Conservation (phyloP, 352 stramenopile genomes). For the Detonula confervacea region DNA sequence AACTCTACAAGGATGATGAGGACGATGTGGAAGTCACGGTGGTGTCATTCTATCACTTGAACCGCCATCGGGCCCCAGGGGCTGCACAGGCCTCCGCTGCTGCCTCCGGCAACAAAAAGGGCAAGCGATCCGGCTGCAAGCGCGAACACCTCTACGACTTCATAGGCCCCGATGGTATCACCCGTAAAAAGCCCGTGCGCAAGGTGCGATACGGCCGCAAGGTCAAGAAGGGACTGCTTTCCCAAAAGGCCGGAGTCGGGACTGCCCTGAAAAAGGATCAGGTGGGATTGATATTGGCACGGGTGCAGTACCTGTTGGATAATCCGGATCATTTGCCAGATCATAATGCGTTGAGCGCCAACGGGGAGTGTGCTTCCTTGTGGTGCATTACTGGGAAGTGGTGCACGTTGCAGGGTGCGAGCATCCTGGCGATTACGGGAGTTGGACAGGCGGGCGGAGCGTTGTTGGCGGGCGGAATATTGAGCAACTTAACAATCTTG, state of each 20-base stretch:
- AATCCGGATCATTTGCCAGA: constrained; percentile 52
- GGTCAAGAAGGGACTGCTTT: constrained; percentile 50
- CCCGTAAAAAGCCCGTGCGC: constrained; percentile 41
- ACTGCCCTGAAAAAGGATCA: constrained; percentile 55
- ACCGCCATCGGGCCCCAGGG: constrained; percentile 24
- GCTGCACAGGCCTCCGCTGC: constrained; percentile 13
- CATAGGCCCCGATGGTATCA: constrained; percentile 36
- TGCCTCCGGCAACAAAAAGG: constrained; percentile 22
- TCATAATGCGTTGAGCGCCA: constrained; percentile 50
- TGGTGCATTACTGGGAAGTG: constrained; percentile 58
- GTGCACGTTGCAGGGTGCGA: constrained; percentile 58
- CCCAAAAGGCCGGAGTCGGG: constrained; percentile 36
- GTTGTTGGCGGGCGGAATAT: constrained; percentile 47
- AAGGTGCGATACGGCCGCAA: constrained; percentile 57
- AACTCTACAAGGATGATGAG: constrained; percentile 20
- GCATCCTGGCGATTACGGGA: constrained; percentile 55
- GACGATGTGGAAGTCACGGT: constrained; percentile 45
- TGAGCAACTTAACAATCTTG: constrained; percentile 52
- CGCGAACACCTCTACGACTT: constrained; percentile 36
- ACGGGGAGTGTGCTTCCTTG: constrained; percentile 58
- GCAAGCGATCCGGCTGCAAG: constrained; percentile 31
- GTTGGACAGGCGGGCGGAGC: constrained; percentile 57
- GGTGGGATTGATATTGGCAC: constrained; percentile 45
- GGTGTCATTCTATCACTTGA: constrained; percentile 65
- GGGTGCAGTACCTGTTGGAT: constrained; percentile 55